phyloP scores from a whole-genome alignment of 1,284 basidiomycete genomes.

The Porphyrellus sp. region DNA sequence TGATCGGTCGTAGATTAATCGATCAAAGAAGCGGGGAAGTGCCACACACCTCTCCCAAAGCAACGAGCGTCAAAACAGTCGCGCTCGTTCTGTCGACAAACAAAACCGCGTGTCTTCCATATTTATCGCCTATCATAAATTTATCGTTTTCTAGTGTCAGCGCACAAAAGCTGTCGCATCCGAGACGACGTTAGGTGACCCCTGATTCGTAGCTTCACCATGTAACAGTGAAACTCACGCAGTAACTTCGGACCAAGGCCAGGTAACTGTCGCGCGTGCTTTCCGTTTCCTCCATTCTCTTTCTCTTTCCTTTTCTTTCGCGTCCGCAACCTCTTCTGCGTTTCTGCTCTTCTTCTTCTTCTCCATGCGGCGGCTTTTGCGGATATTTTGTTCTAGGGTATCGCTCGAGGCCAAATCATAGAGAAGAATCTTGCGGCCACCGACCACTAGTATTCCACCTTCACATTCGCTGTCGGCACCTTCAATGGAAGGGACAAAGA shows the following conservation, averaged over 20 bases:
- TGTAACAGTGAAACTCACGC: conserved; percentile 43
- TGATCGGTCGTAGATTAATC: conserved; percentile 1
- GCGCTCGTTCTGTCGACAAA: conserved; percentile 46
- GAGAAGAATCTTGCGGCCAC: conserved; percentile 59
- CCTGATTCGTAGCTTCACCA: background rate
- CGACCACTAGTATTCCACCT: conserved; percentile 69
- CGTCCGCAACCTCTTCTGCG: conserved; percentile 39
- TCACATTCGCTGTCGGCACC: conserved; percentile 37
- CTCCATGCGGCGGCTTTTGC: conserved; percentile 51
- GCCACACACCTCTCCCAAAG: conserved; percentile 67
- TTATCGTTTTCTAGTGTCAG: conserved; percentile 45
- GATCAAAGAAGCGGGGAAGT: background rate
- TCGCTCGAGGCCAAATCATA: conserved; percentile 52
- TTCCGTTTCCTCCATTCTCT: conserved; percentile 53
- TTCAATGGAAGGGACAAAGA: conserved; percentile 25
- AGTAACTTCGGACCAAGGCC: conserved; percentile 70
- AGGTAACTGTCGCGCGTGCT: conserved; percentile 51
- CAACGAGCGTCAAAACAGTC: conserved; percentile 52
- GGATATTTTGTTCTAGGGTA: conserved; percentile 49
- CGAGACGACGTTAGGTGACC: conserved; percentile 1
- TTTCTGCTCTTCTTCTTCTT: conserved; percentile 47
- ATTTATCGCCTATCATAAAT: conserved; percentile 75
- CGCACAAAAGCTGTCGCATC: conserved; percentile 45
- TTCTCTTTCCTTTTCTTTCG: conserved; percentile 54
- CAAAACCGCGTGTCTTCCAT: conserved; percentile 69